Percentiles rank a stretch among this genome's conserved stretches.
These are phyloP conservation scores for Ceratobasidium sp. DNA, from an alignment of 1,284 basidiomycete species.

Conservation along the genomic window DNA sequence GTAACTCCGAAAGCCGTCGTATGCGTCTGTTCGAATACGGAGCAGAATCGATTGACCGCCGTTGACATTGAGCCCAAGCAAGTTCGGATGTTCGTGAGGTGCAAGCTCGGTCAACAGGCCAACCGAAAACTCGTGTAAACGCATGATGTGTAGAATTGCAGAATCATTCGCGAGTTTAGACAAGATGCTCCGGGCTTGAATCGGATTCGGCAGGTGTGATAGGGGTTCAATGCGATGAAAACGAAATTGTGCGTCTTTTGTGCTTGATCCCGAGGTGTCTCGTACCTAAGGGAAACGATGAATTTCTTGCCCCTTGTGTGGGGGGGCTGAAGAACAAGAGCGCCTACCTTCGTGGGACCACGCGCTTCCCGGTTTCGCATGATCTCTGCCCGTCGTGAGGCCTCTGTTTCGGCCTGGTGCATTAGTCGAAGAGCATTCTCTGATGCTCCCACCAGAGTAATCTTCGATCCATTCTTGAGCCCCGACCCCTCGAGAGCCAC, in stretches of 20 bases:
- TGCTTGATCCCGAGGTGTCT: conserved; percentile 46
- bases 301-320: conserved; percentile 49
- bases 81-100: conserved; percentile 74
- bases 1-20: conserved; percentile 76
- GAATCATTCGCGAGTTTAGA: conserved; percentile 71
- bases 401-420: conserved; percentile 66
- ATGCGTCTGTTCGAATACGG: conserved; percentile 71
- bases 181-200: conserved; percentile 64
- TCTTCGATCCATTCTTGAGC: conserved; percentile 67
- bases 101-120: conserved; percentile 76
- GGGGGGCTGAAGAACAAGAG: not conserved
- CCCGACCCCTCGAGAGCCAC: conserved; percentile 61
- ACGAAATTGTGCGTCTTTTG: conserved; percentile 60
- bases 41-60: conserved; percentile 65
- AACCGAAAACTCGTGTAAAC: conserved; percentile 69
- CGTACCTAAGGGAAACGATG: conserved; percentile 26
- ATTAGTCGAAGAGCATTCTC: conserved; percentile 65
- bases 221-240: conserved; percentile 73
- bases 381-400: conserved; percentile 65
- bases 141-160: conserved; percentile 75
- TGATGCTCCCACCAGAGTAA: conserved; percentile 75
- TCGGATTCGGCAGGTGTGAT: conserved; percentile 69
- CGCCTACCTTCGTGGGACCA: conserved; percentile 66
- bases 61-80: conserved; percentile 72
- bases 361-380: conserved; percentile 67